phyloP scores from a whole-genome alignment of 257 asterid genomes.

The Fraxinus anomala region DNA sequence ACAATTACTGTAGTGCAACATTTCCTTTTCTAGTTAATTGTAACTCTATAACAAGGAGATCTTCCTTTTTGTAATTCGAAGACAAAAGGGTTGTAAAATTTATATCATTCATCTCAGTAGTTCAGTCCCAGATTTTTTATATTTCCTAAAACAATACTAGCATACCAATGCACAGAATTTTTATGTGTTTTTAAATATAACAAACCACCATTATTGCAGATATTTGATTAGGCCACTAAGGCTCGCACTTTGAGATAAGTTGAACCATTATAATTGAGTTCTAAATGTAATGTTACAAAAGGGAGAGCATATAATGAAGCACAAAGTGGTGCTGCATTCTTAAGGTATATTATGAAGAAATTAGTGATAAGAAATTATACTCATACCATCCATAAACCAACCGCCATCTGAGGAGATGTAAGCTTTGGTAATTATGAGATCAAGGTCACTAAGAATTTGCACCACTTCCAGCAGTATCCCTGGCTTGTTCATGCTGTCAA shows the following conservation, averaged over 20 bases:
- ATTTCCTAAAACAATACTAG: not conserved
- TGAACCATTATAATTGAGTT: conserved; percentile 13
- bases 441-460: conserved; percentile 85
- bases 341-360: conserved; percentile 12
- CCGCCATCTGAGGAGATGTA: conserved; percentile 96
- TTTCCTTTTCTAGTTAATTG: not conserved
- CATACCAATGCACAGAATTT: not conserved
- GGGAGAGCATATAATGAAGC: not conserved
- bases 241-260: not conserved
- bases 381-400: conserved; percentile 98
- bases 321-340: not conserved
- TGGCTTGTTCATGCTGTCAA: conserved; percentile 96
- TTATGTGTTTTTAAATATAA: not conserved
- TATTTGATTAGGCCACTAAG: not conserved
- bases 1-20: not conserved
- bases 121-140: not conserved
- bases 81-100: too few species aligned
- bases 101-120: not conserved
- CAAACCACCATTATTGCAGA: not conserved
- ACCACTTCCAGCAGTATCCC: conserved; percentile 98
- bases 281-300: not conserved
- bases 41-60: not conserved
- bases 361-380: conserved; percentile 11
- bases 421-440: conserved; percentile 88
- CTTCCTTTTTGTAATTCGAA: not conserved